Percentiles rank a stretch among this genome's conserved stretches.
Evolutionary conservation across 176 grass and related monocot species (phyloP).

Genomic region (Pharus latifolius): DNA sequence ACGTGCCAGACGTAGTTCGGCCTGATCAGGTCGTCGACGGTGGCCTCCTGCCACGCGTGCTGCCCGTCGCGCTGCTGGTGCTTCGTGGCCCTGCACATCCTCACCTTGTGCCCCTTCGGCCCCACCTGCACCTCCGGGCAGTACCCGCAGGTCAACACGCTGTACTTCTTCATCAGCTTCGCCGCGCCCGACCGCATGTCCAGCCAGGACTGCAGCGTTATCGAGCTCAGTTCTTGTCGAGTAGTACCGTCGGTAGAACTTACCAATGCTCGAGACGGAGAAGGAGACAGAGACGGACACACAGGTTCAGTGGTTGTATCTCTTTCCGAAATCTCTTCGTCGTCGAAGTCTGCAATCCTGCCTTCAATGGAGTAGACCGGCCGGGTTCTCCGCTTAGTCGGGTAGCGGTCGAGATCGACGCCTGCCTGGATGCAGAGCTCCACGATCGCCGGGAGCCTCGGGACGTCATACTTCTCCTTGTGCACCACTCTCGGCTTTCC

Average conservation of each 20-base stretch:
- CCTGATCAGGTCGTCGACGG: constrained; percentile 46
- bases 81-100: constrained; percentile 64
- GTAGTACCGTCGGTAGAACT: neutral
- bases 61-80: constrained; percentile 57
- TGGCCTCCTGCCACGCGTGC: constrained; percentile 70
- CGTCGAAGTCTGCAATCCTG: constrained; percentile 55
- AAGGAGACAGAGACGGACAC: neutral
- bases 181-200: constrained; percentile 35
- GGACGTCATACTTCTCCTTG: constrained; percentile 46
- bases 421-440: constrained; percentile 71
- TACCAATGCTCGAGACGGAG: neutral
- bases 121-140: constrained; percentile 71
- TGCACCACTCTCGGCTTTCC: constrained; percentile 55
- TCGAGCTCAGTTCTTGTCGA: neutral
- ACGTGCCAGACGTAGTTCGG: constrained; percentile 64
- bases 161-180: constrained; percentile 53
- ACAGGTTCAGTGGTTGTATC: neutral
- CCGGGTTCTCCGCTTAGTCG: constrained; percentile 42
- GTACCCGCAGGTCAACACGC: constrained; percentile 55
- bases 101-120: constrained; percentile 64
- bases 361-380: constrained; percentile 66
- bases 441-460: constrained; percentile 41
- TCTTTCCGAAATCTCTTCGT: neutral
- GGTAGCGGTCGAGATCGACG: constrained; percentile 39
- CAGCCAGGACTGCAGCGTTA: constrained; percentile 41